Evolutionary conservation across 1,284 basidiomycete genomes (phyloP), one percentile per base, ranked within the genome.

Genomic region (Boletus sp.): DNA sequence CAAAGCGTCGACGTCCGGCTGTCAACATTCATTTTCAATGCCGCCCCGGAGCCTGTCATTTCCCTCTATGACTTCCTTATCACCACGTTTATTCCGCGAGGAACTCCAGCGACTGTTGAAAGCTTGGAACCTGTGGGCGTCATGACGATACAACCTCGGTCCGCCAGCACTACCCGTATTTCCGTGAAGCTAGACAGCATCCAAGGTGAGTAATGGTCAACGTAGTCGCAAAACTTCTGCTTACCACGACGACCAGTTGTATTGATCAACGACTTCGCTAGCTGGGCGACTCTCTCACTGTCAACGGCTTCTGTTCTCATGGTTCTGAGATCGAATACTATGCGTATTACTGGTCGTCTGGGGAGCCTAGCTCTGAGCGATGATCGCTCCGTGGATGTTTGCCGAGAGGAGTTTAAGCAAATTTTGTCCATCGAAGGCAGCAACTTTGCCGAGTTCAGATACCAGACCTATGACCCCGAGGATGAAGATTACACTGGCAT

Each of bases 41-140:
- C 93, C 2, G 91, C 92, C 5, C 94, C 97, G 2, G 94, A 95
- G 69, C 96, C 96, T 20, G 89, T 99, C 48, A 78, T 99, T 43
- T 83, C 89, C 2, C 77, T 99, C 12, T 99, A 98, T 74, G 95
- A 99, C 76, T 98, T 98, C 78, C 88, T 99, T 74, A 97, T 99
- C 91, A 91, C 92, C 7, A 97, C 96, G 0, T 98, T 98, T 73
- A 91, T 94, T 16, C 84, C 90, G 6, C 75, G 60, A 63, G 72
- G n/a, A 61, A 61, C 57, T 46, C 49, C 51, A 33, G 54, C 33
- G 46, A 53, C 55, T 47, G 51, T 44, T 42, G 59, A 58, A 43
- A 46, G 36, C 54, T 61, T 56, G 41, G 67, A 61, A 50, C 59
- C 55, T 49, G 57, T 37, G n/a, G 55, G 48, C 20, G 55, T 53